Evolutionary conservation across 2,329 filamentous ascomycete genomes (phyloP), one percentile per base, ranked within the genome.

Genomic region (Paecilomyces variotii): DNA sequence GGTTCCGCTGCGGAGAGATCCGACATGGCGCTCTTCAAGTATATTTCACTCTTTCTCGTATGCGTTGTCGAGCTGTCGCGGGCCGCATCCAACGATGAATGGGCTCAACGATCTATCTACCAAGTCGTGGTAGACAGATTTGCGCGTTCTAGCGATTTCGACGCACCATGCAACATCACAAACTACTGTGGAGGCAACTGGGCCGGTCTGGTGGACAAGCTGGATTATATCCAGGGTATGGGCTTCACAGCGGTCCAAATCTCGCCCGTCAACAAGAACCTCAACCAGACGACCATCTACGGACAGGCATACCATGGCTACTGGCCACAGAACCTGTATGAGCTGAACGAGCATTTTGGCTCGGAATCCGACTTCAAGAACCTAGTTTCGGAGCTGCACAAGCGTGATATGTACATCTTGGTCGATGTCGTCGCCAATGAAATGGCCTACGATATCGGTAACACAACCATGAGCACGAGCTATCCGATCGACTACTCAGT

Each of bases 401-500:
- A 57, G 14, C 70, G 62, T 67, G 75, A 70, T 60, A 80, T 75
- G 76, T 79, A 76, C 58, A 60, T 80, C 24, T 79, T 80, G 78
- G 72, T 78, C 9, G 78, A 80, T 61, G 71, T 79, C 2, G 78
- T 80, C 3, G 74, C 75, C 12, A 80, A 80, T 64, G 75, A 80
- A 50, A 68, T 74, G 62, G 72, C 59, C 1, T 59, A 60, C 12
- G 56, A 57, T 54, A 60, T 63, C 34, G 57, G 60, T 3, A 26
- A 45, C 32, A 51, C 27, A 3, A 62, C 58, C 34, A 58, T 60
- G 57, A 61, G 14, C 35, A 4, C 45, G 3, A 32, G 57, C 4
- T 59, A 39, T 10, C 11, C 53, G 2, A 62, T 61, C 45, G 60
- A 64, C 24, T 66, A 65, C 49, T 64, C 63, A 14, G 64, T 39